phyloP scores from a whole-genome alignment of 345 rosid genomes.

The Cardamine occulta region DNA sequence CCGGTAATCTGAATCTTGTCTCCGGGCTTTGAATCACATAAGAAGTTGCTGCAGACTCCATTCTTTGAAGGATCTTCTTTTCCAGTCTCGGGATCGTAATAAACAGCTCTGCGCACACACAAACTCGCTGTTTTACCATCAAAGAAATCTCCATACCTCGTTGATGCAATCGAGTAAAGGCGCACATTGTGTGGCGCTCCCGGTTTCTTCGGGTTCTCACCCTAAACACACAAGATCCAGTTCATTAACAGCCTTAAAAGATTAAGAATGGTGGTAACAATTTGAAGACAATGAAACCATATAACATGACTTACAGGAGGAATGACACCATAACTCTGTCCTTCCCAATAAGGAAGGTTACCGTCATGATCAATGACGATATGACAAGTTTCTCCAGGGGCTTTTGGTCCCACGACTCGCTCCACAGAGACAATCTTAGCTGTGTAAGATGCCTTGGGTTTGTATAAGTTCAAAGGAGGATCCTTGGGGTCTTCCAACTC shows the following conservation, averaged over 20 bases:
- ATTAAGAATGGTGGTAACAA: neutral
- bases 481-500: conserved; percentile 77
- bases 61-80: conserved; percentile 91
- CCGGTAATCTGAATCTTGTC: conserved; percentile 90
- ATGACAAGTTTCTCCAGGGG: conserved; percentile 98
- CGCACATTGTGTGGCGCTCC: conserved; percentile 90
- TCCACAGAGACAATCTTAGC: conserved; percentile 95
- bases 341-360: conserved; percentile 99
- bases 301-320: conserved; percentile 79
- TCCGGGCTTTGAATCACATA: conserved; percentile 90
- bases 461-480: conserved; percentile 84
- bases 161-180: conserved; percentile 93
- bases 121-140: conserved; percentile 89
- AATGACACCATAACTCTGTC: conserved; percentile 97
- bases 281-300: conserved; percentile 4
- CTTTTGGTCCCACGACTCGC: conserved; percentile 84
- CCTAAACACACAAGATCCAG: conserved; percentile 49
- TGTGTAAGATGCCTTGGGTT: conserved; percentile 86
- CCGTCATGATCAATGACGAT: conserved; percentile 95
- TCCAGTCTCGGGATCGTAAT: conserved; percentile 89
- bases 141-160: conserved; percentile 88
- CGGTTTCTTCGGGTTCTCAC: conserved; percentile 96
- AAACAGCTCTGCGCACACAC: conserved; percentile 96
- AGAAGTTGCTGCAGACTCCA: conserved; percentile 94
- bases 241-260: neutral